These are phyloP conservation scores for Xylaria telfairii DNA, from an alignment of 495 filamentous ascomycete genomes.

Conservation along the genomic window DNA sequence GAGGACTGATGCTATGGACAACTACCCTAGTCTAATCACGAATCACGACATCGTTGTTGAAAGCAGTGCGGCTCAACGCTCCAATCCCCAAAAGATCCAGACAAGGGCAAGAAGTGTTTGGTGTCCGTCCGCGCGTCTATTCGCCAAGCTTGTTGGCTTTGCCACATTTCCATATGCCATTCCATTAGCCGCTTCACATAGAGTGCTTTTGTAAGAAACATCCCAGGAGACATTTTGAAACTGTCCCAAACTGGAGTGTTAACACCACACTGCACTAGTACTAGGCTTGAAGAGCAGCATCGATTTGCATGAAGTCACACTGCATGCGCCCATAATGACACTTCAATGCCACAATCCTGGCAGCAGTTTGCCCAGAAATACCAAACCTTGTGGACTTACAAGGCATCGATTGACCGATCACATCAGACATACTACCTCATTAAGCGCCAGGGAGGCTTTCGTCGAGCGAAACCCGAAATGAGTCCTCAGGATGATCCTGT, in stretches of 20 bases:
- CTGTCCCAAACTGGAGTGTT: background rate
- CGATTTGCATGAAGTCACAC: background rate
- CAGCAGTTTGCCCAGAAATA: background rate
- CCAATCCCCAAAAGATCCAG: background rate
- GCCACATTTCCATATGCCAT: background rate
- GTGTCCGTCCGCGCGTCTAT: slow-evolving; percentile 2
- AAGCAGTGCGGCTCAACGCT: slow-evolving; percentile 2
- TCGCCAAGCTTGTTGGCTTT: slow-evolving; percentile 5
- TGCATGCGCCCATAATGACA: background rate
- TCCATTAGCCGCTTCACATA: background rate
- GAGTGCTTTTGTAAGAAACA: background rate
- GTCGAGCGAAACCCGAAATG: slow-evolving; percentile 23
- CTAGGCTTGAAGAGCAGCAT: background rate
- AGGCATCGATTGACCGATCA: slow-evolving; percentile 1
- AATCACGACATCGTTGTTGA: too few species aligned
- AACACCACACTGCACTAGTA: slow-evolving; percentile 6
- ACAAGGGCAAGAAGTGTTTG: background rate
- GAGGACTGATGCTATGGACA: background rate
- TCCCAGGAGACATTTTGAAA: background rate
- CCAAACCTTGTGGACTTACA: background rate
- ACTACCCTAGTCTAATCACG: background rate
- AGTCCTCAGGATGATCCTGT: slow-evolving; percentile 3
- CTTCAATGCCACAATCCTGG: background rate
- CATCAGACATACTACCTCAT: background rate
- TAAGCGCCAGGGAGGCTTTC: slow-evolving; percentile 16